Evolutionary conservation across 352 stramenopile species (phyloP), one percentile per base, ranked within the genome.

Genomic region (Pythium pyrilobum): DNA sequence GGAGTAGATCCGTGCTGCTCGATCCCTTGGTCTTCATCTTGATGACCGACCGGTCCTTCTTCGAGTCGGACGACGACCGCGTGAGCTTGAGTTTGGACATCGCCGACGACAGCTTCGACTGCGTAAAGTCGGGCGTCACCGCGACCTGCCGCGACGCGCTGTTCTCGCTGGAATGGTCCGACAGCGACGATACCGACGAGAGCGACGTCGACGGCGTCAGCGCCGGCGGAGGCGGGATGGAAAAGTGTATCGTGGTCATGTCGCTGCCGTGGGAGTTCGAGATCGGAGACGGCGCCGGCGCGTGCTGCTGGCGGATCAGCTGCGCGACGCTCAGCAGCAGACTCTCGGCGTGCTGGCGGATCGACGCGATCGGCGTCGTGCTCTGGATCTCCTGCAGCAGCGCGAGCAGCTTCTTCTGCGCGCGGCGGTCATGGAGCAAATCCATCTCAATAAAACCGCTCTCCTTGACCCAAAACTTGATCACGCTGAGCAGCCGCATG

Each of bases 401-500:
- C 15, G 65, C 54, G 52, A 88, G 67, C 8, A 93, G 64, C 45
- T 91, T 91, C 57, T 86, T 87, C 49, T 89, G 75, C 2, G 84
- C 69, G 9, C 77, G 77, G 3, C 80, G 76, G 41, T 92, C 81
- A 31, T 77, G 61, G 1, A 58, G 39, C 34, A 95, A 34, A 62
- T 95, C 84, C 49, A 82, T 69, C 16, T 92, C 78, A 29, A 95
- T 92, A 62, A 81, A 95, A 0, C 74, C 75, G 46, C 81, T 92
- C 46, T 95, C 84, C 47, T 90, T 92, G 61, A 95, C 90, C 84
- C 84, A 95, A 42, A 79, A 95, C 56, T 95, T 95, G 49, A 95
- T 68, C 11, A 95, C 80, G 50, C 77, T 92, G 32, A 95, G 69
- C 18, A 92, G 44, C 5, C 84, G 80, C 82, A 95, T 95, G 56